phyloP scores from a whole-genome alignment of 306 rosid species.

The Castanea crenata region DNA sequence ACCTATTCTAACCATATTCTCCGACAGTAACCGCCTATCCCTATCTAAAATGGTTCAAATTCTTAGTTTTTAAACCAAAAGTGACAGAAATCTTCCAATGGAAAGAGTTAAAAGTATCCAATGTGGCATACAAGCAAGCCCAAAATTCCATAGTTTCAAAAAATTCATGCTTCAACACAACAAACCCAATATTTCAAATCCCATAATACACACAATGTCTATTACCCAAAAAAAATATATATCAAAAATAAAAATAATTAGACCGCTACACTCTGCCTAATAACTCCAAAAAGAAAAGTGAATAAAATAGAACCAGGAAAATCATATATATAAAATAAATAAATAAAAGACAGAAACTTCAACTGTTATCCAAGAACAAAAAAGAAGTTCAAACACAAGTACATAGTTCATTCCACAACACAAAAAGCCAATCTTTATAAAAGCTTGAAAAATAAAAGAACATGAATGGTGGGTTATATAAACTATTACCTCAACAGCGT shows the following conservation, averaged over 20 bases:
- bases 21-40: neutral
- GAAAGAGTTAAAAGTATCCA: neutral
- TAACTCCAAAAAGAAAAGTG: neutral
- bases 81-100: neutral
- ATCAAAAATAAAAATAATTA: neutral
- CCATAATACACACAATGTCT: neutral
- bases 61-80: neutral
- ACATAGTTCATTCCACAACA: neutral
- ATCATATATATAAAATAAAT: neutral
- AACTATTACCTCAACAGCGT: slow-evolving; percentile 77
- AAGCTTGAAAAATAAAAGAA: neutral
- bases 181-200: neutral
- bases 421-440: neutral
- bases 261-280: neutral
- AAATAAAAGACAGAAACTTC: neutral
- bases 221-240: too few species aligned
- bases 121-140: neutral
- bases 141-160: neutral
- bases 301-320: neutral
- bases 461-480: neutral
- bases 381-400: neutral
- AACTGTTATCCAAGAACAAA: neutral
- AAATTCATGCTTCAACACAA: neutral
- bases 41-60: neutral
- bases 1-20: neutral